phyloP scores from a whole-genome alignment of 371 early-diverging fungal species.

The Haplosporangium sp. region DNA sequence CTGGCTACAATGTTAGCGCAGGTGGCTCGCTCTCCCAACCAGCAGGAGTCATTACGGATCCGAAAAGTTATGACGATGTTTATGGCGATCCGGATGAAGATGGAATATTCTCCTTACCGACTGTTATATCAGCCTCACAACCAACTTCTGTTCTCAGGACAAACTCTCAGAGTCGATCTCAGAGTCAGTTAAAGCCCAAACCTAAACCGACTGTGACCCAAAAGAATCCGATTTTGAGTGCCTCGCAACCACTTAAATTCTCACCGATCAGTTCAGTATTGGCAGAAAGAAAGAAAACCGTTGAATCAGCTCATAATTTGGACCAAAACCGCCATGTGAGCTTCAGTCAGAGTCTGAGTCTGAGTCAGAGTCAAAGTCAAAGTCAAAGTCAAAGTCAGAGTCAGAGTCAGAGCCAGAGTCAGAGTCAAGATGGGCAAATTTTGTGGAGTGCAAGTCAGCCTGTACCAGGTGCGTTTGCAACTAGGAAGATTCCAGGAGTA shows the following conservation, averaged over 20 bases:
- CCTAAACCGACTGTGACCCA: background rate
- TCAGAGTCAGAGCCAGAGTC: slow-evolving; percentile 2
- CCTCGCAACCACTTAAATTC: background rate
- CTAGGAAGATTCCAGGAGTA: slow-evolving; percentile 4
- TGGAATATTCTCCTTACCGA: slow-evolving; percentile 35
- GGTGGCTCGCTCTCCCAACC: slow-evolving; percentile 40
- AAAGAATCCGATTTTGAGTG: background rate
- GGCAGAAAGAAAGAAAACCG: background rate
- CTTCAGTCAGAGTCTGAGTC: slow-evolving; percentile 3
- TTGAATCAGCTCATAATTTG: background rate
- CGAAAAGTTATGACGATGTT: background rate
- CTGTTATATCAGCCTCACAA: slow-evolving; percentile 37
- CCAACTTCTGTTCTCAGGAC: background rate
- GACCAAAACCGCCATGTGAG: background rate
- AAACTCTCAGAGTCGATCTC: background rate
- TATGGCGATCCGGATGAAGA: slow-evolving; percentile 29
- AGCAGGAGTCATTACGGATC: slow-evolving; percentile 7
- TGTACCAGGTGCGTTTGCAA: slow-evolving; percentile 35
- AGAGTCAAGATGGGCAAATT: slow-evolving; percentile 7
- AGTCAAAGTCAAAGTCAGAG: slow-evolving; percentile 1
- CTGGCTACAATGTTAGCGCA: slow-evolving; percentile 14
- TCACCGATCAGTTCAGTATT: background rate
- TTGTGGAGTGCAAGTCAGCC: slow-evolving; percentile 47
- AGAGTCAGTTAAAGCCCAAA: background rate
- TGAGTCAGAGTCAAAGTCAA: slow-evolving; percentile 7